Evolutionary conservation across 2,329 filamentous ascomycete genomes (phyloP), one percentile per base, ranked within the genome.

Genomic region (Graphium sp.): DNA sequence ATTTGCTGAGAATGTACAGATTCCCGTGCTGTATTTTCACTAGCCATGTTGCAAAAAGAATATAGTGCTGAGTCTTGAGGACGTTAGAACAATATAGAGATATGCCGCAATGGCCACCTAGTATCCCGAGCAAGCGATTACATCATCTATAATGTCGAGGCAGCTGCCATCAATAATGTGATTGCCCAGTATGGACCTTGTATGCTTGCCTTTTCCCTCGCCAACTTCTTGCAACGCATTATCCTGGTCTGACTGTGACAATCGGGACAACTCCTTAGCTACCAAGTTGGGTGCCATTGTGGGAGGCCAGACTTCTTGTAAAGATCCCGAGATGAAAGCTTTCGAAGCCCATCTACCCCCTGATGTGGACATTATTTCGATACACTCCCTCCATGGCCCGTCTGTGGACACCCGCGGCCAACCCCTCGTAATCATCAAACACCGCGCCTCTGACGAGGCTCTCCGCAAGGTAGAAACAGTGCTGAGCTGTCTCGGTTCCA

Each of bases 81-180:
- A 27, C 30, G 41, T 44, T 49, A 56, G 87, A 75, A 67, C 48
- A 74, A 74, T 60, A 63, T 98, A 62, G 74, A 80, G 53, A 89
- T 98, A 45, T 74, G 87, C 50, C 75, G 72, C 51, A 93, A 93
- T 68, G 91, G 91, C 43, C 85, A 95, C 58, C 68, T 87, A 51
- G 89, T 98, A 43, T 94, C 89, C 42, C 75, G 89, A 56, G 74
- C 76, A 53, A 94, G 85, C 74, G 87, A 95, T 65, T 95, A 85
- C 54, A 93, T 94, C 57, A 84, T 98, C 49, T 98, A 98, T 66
- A 92, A 80, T 55, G 89, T 98, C 53, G 87, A 95, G 56, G 89
- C 89, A 36, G 83, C 84, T 43, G 70, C 76, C 39, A 92, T 98
- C 52, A 79, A 83, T 48, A 68, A 66, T 40, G 81, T 94, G 42